Conservation (phyloP, 768 basidiomycete species). For the Auricularia heimuer region DNA sequence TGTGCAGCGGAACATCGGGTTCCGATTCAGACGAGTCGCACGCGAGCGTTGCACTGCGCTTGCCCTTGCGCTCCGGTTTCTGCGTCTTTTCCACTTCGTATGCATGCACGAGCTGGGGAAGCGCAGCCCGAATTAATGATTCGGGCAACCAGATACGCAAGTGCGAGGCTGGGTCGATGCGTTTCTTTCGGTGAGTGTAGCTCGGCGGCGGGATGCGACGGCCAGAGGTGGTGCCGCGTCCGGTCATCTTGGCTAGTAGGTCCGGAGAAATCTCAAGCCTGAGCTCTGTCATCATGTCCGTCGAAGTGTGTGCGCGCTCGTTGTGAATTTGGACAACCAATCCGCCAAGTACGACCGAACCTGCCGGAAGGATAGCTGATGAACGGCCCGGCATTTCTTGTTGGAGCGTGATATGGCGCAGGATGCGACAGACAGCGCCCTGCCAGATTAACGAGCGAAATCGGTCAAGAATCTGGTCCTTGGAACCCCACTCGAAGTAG, state of each 20-base stretch:
- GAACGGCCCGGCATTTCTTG: slow-evolving; percentile 21
- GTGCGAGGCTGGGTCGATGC: not conserved
- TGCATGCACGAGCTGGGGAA: not conserved
- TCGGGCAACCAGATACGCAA: not conserved
- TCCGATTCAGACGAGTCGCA: too few relatives aligned
- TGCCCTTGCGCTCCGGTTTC: slow-evolving; percentile 39
- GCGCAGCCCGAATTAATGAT: not conserved
- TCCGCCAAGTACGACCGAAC: slow-evolving; percentile 32
- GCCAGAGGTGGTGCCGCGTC: not conserved
- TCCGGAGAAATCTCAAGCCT: not conserved
- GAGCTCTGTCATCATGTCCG: slow-evolving; percentile 37
- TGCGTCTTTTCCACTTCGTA: slow-evolving; percentile 65
- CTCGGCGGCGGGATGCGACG: not conserved
- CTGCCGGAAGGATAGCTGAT: slow-evolving; percentile 32
- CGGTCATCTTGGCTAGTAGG: not conserved
- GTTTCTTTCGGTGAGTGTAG: not conserved
- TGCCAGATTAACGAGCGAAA: slow-evolving; percentile 83
- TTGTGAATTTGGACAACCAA: slow-evolving; percentile 23
- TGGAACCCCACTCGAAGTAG: slow-evolving; percentile 88
- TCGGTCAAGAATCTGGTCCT: slow-evolving; percentile 69
- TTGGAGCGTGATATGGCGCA: slow-evolving; percentile 53
- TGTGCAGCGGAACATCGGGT: too few relatives aligned
- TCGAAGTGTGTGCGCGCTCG: slow-evolving; percentile 55
- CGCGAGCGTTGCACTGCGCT: too few relatives aligned
- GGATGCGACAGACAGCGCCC: slow-evolving; percentile 54